Percentiles rank a stretch among this genome's conserved stretches.
phyloP scores from a whole-genome alignment of 495 filamentous ascomycete species.

The Neurospora sp. region DNA sequence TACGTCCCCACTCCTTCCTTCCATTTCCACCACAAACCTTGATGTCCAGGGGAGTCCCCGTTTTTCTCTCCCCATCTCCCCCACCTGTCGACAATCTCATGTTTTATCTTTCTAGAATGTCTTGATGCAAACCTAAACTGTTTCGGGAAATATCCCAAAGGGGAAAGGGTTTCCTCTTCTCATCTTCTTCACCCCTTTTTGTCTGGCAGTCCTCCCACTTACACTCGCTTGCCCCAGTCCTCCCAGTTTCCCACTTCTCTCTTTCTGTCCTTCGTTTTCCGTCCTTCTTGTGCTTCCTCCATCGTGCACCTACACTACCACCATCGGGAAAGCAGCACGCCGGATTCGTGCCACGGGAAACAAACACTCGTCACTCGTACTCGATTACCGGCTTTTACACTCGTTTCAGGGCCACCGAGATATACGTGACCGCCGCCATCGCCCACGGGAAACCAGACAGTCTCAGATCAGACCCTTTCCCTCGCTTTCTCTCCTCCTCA shows the following conservation, averaged over 20 bases:
- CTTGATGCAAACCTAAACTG: neutral
- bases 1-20: neutral
- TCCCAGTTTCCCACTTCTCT: neutral
- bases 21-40: neutral
- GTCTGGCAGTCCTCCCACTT: neutral
- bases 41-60: neutral
- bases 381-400: neutral
- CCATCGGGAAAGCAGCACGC: neutral
- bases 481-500: neutral
- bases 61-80: neutral
- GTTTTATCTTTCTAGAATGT: neutral
- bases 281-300: neutral
- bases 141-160: neutral
- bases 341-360: neutral
- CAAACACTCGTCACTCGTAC: neutral
- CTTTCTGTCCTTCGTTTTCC: neutral
- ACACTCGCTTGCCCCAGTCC: neutral
- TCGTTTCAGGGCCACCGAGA: neutral
- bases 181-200: constrained; percentile 1
- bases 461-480: neutral
- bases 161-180: neutral
- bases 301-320: neutral
- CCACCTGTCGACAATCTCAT: neutral
- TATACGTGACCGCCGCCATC: neutral
- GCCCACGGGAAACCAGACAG: neutral